Evolutionary conservation across 805 yeast species (phyloP), one percentile per base, ranked within the genome.

Genomic region (Cyberlindnera mrakii): DNA sequence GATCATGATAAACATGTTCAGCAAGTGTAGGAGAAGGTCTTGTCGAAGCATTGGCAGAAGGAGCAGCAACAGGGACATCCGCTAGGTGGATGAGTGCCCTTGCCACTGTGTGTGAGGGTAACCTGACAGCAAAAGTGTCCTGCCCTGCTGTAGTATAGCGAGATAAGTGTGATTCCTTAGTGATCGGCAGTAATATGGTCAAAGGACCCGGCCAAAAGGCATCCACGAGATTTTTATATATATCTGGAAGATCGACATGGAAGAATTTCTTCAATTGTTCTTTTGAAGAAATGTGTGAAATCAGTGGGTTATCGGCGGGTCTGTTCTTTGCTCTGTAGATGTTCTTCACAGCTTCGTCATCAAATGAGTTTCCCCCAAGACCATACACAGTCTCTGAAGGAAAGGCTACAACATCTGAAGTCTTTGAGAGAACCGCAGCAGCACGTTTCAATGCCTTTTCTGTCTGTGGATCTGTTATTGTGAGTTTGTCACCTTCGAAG

Each of bases 301-400:
- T 93, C 47, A 93, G 67, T 3, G 99, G 99, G 55, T 93, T 93
- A 63, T 93, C 99, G 6, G 95, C 80, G 0, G 99, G 99, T 50
- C 99, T 72, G 58, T 89, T 88, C 55, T 93, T 93, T 23, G 97
- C 98, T 20, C 63, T 70, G 61, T 89, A 93, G 9, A 93, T 93
- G 36, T 81, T 76, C 45, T 64, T 60, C 3, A 90, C 96, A 0
- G 95, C 75, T 5, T 75, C 78, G 41, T 88, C 88, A 42, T 70
- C 72, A 39, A 86, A 66, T 0, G 95, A 85, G 3, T 90, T 82
- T 1, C 93, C 99, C 0, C 96, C 99, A 1, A 93, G 71, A 0
- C 99, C 99, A 61, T 93, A 93, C 0, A 93, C 99, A 0, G 99
- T 93, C 59, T 93, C 99, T 0, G 99, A 87, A 2, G 99, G 99